Evolutionary conservation across 2,329 filamentous ascomycete species (phyloP).

Genomic region (Colletotrichum zoysiae): DNA sequence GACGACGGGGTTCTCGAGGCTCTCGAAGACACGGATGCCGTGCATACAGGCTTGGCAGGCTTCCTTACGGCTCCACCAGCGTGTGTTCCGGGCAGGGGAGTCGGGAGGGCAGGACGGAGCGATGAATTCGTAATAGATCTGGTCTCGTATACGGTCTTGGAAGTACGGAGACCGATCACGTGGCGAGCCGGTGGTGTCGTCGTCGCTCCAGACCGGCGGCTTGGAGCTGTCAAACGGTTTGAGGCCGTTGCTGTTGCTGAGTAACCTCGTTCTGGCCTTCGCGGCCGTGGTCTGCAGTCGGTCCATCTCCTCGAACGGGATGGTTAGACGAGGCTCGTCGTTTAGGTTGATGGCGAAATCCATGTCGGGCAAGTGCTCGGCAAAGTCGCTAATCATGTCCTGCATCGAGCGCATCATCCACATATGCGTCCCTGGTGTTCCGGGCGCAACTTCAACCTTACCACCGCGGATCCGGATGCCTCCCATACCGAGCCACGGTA

Average conservation of each 20-base stretch:
- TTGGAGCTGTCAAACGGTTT: slow-evolving; percentile 19
- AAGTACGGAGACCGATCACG: slow-evolving; percentile 41
- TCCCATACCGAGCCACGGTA: slow-evolving; percentile 54
- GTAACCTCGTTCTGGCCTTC: background rate
- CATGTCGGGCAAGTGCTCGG: slow-evolving; percentile 80
- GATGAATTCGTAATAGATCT: slow-evolving; percentile 54
- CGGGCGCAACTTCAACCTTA: slow-evolving; percentile 57
- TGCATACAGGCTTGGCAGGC: slow-evolving; percentile 53
- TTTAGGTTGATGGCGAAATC: slow-evolving; percentile 80
- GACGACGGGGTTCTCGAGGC: slow-evolving; percentile 51
- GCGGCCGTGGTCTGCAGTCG: slow-evolving; percentile 8
- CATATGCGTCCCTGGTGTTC: slow-evolving; percentile 50
- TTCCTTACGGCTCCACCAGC: slow-evolving; percentile 56
- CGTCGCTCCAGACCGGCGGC: slow-evolving; percentile 39
- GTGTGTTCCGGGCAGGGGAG: slow-evolving; percentile 56
- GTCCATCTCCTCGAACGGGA: slow-evolving; percentile 21
- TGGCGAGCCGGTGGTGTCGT: background rate
- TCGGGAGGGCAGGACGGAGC: slow-evolving; percentile 59
- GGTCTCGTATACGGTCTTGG: slow-evolving; percentile 42
- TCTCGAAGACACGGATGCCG: slow-evolving; percentile 46
- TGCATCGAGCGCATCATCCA: slow-evolving; percentile 56
- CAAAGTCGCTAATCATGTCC: slow-evolving; percentile 76
- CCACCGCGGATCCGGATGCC: slow-evolving; percentile 71
- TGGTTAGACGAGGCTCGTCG: slow-evolving; percentile 49
- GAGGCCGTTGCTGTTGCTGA: background rate